phyloP scores from a whole-genome alignment of 176 grass and related monocot genomes.

The Canna indica region DNA sequence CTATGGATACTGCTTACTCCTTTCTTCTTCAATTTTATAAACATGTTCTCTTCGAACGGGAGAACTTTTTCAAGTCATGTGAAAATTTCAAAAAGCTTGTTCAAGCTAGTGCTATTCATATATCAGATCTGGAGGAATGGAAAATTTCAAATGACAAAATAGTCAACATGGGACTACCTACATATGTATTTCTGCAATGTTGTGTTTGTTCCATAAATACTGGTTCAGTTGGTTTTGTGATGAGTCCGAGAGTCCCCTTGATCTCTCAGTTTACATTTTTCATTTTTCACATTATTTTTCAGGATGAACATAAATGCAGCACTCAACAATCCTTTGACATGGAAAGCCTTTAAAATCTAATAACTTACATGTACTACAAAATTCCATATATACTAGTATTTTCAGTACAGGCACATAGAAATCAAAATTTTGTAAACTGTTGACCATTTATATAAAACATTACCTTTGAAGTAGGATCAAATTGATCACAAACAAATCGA shows the following conservation, averaged over 20 bases:
- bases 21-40: neutral
- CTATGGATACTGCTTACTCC: neutral
- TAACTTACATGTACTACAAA: no score
- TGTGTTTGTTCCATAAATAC: constrained; percentile 13
- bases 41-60: constrained; percentile 6
- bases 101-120: constrained; percentile 7
- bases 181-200: constrained; percentile 21
- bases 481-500: constrained; percentile 90
- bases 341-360: no score
- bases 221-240: constrained; percentile 8
- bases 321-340: no score
- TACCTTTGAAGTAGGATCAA: constrained; percentile 91
- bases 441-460: neutral
- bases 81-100: constrained; percentile 14
- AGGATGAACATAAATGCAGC: no score
- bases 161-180: constrained; percentile 21
- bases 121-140: constrained; percentile 23
- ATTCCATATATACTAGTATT: neutral
- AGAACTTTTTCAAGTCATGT: constrained; percentile 20
- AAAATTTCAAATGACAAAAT: constrained; percentile 19
- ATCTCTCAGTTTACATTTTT: neutral
- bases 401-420: neutral
- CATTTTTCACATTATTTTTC: neutral
- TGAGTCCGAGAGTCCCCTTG: neutral
- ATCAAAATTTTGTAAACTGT: neutral